Evolutionary conservation across 75 land plant genomes (phyloP), one percentile per base, ranked within the genome.

Genomic region (Picea glauca): DNA sequence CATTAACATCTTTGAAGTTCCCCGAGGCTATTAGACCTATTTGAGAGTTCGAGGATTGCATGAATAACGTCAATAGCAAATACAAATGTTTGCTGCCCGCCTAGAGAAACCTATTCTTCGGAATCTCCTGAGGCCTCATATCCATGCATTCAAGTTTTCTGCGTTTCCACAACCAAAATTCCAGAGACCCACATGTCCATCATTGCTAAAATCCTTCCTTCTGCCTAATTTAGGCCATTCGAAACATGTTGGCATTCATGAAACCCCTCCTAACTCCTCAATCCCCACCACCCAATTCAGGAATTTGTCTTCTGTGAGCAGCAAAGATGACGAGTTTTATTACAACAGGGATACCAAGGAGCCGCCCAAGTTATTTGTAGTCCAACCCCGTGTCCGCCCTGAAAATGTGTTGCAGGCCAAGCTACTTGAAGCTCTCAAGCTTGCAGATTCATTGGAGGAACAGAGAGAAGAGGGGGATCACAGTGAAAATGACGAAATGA

Each of bases 311-410:
- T 70, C 73, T 11, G 54, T 38, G 21, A 70, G 73, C 11, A 35
- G n/a, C 1, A 43, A 20, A 3, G 21, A 40, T n/a, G 73, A 70
- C 20, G 80, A 78, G 11, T 56, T 21, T 30, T 75, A 0, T 56
- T 63, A 79, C 66, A 64, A 79, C 78, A 79, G 76, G 11, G 92
- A 90, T 63, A 85, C 90, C 5, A 62, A 63, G 30, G 43, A 62
- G 61, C 87, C 92, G 0, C 95, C 95, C 15, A 86, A 73, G 83
- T 84, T 95, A 62, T 90, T 95, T 77, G 90, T 95, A 13, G 94
- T 95, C 26, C 98, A 95, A 84, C 98, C 98, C 1, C 86, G 92
- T 18, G 64, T 95, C 12, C 86, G 90, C 13, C 92, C 98, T 30
- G 89, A 85, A 2, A 20, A 82, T 18, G 46, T 85, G 15, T 78